phyloP scores from a whole-genome alignment of 495 filamentous ascomycete species.

The Copromyces sp. region DNA sequence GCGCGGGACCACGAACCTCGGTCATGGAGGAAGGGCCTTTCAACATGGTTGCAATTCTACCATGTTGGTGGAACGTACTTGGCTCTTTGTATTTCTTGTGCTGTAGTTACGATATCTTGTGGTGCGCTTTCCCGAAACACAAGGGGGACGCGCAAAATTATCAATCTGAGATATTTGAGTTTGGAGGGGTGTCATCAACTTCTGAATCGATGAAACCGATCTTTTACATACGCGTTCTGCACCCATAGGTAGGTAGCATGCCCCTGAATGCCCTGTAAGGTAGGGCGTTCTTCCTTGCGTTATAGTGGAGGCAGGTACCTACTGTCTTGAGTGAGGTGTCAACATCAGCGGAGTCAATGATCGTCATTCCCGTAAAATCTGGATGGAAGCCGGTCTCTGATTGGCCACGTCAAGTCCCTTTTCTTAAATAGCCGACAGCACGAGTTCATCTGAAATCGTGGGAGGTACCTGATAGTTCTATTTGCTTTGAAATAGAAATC shows the following conservation, averaged over 20 bases:
- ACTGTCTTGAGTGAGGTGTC: background rate
- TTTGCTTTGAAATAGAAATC: no score
- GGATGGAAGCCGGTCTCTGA: slow-evolving; percentile 5
- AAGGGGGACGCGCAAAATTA: background rate
- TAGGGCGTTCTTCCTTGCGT: background rate
- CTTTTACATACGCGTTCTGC: background rate
- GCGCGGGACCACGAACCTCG: background rate
- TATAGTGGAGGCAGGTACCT: background rate
- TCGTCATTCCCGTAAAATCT: slow-evolving; percentile 18
- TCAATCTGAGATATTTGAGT: background rate
- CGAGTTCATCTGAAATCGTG: no score
- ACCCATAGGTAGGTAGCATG: background rate
- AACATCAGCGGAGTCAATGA: slow-evolving; percentile 14
- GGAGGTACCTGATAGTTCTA: background rate
- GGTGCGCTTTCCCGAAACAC: background rate
- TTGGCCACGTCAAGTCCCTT: slow-evolving; percentile 3
- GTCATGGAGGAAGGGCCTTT: background rate
- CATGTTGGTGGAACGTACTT: background rate
- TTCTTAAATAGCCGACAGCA: background rate
- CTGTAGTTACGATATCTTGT: background rate
- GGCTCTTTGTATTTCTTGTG: background rate
- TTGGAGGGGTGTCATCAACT: background rate
- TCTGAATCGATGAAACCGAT: background rate
- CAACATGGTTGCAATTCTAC: background rate
- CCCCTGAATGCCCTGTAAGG: background rate